Evolutionary conservation across 257 asterid genomes (phyloP).

Genomic region (Solanum lycopersicoides): DNA sequence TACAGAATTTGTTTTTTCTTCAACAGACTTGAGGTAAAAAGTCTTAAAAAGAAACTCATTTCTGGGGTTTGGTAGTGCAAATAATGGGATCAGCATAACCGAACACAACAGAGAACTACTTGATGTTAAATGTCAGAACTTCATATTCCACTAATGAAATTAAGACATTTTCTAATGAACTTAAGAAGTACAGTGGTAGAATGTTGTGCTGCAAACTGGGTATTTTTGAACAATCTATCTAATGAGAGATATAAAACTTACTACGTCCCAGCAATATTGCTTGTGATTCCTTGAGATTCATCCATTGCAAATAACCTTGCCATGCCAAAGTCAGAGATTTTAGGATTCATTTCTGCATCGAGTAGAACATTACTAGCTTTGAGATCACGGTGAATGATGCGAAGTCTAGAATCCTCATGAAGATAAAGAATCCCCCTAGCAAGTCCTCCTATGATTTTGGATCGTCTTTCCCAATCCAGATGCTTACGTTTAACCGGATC

Average conservation of each 20-base stretch:
- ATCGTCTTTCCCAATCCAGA: not conserved
- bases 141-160: not conserved
- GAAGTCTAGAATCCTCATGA: not conserved
- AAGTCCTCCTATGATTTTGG: not conserved
- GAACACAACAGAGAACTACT: not conserved
- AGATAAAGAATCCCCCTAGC: not conserved
- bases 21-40: not conserved
- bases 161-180: not conserved
- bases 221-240: not conserved
- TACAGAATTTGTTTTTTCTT: not conserved
- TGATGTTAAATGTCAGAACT: not conserved
- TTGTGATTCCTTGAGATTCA: not conserved
- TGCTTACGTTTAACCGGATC: not conserved
- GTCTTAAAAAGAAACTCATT: not conserved
- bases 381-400: not conserved
- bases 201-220: not conserved
- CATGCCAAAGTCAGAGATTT: not conserved
- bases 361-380: not conserved
- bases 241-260: not conserved
- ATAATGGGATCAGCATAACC: not conserved
- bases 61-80: not conserved
- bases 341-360: not conserved
- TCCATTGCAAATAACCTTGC: not conserved
- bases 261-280: not conserved
- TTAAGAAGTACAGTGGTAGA: not conserved